Base-by-base conservation (phyloP, 371 early-diverging fungal species). In the Umbelopsis sp. region DNA sequence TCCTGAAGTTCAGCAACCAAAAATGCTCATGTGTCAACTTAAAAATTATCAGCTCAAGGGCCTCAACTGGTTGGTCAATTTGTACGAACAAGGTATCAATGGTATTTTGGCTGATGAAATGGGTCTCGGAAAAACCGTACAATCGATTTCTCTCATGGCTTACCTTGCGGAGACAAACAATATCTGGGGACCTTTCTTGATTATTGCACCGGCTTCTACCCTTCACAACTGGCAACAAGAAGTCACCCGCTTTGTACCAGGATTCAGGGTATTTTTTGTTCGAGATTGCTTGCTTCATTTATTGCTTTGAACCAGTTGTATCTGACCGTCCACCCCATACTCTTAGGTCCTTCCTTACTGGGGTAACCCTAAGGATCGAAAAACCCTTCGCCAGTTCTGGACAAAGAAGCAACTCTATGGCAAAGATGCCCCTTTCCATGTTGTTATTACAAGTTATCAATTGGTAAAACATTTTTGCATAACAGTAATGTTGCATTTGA, bases 191-290 rank as follows among this genome's bases (percentile, higher is more conserved):
- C 99, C 98, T 0, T 98, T 97, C 80, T 80, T 99, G 67, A 93
- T 99, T 14, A 93, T 99, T 71, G 94, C 98, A 0, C 99, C 99
- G 4, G 92, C 97, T 0, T 96, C 97, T 18, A 98, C 99, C 0
- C 85, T 99, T 65, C 97, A 97, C 76, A 98, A 99, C 78, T 99
- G 99, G 99, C 94, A 94, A 75, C 92, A 96, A 67, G 99, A 99
- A 83, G 87, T 99, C 45, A 75, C 91, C 18, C 90, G 90, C 67
- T 98, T 98, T 84, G 88, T 94, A 1, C 99, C 99, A 3, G 81
- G 85, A 9, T 92, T 99, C 73, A 91, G 92, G 77, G 87, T 93
- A 74, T 72, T 44, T 38, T 25, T 50, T 32, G 20, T 50, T 18
- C 24, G 10, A 22, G 14, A 10, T 53, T 5, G 41, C 10, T 41